Evolutionary conservation across 1,284 basidiomycete genomes (phyloP), one percentile per base, ranked within the genome.

Genomic region (Phellinidium pouzarii): DNA sequence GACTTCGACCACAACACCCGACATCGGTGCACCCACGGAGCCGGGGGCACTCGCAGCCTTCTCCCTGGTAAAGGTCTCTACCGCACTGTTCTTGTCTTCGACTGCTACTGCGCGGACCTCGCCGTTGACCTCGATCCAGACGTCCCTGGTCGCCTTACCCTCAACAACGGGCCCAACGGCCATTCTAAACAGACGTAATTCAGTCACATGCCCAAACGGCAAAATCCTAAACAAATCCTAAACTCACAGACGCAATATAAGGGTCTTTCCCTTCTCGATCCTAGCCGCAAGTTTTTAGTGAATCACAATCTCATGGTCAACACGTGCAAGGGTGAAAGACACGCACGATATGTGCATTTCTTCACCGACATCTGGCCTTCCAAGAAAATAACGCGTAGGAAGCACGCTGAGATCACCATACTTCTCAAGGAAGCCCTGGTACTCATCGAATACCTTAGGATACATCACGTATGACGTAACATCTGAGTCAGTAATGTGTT

Each of bases 81-180:
- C 91, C 14, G 95, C 94, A 40, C 94, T 96, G 66, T 89, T 92
- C 68, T 89, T 91, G 76, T 99, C 96, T 65, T 95, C 90, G 54
- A 99, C 89, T 56, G 91, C 78, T 38, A 97, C 91, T 27, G 94
- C 92, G 62, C 94, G 91, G 61, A 92, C 88, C 77, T 95, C 93
- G 68, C 92, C 93, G 66, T 96, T 96, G 58, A 95, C 89, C 77
- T 99, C 96, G 66, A 98, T 97, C 91, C 93, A 97, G 60, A 96
- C 92, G 67, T 98, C 95, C 63, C 96, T 85, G 63, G 91, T 89
- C 46, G 94, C 93, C 62, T 83, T 89, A 51, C 87, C 87, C 67
- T 91, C 84, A 59, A 97, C 87, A 56, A 99, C 87, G 56, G 93
- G 89, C 27, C 95, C 94, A 50, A 96, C 80, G 38, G 96, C 95